Evolutionary conservation across 75 land plant species (phyloP), one percentile per base, ranked within the genome.

Genomic region (Pinus albicaulis): DNA sequence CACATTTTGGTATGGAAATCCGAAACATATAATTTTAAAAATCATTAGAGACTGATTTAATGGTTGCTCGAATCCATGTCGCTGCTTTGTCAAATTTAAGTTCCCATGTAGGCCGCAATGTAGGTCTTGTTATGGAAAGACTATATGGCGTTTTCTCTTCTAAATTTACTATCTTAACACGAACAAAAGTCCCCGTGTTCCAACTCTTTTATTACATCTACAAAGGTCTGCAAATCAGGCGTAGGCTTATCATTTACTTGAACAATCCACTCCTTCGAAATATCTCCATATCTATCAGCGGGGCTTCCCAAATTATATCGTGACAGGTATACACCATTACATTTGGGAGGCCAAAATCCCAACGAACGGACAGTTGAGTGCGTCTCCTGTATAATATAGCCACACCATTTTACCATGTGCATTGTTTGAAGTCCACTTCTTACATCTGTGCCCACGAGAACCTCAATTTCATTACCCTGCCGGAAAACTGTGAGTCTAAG

Each of bases 281-380:
- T 91, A n/a, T 91, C 76, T 52, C 98, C 96, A 86, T 95, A 95
- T 74, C 93, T 82, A 71, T 95, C 90, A 0, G 74, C 96, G 17
- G 98, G 98, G 77, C 98, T 95, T 24, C 98, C 96, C 77, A 89
- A 96, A 78, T 90, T 89, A 93, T 93, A 91, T 74, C 93, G 83
- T 62, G 96, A 88, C 57, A 95, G 90, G 81, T 93, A 95, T 3
- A 95, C 98, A 19, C 98, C 98, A 83, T 93, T 96, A 7, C 98
- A 93, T 83, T 93, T 89, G 78, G 88, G 91, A 22, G 96, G 98
- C 57, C 93, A 86, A 82, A 93, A 95, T 7, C 98, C 98, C 71
- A 95, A 77, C 17, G 98, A 96, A 31, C 98, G 93, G 0, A 95
- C 96, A 55, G 98, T 96, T 44, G 90, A 78, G 73, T 93, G 96